These are phyloP conservation scores for Vaccinium corymbosum DNA, from an alignment of 148 eudicot genomes.

Conservation along the genomic window DNA sequence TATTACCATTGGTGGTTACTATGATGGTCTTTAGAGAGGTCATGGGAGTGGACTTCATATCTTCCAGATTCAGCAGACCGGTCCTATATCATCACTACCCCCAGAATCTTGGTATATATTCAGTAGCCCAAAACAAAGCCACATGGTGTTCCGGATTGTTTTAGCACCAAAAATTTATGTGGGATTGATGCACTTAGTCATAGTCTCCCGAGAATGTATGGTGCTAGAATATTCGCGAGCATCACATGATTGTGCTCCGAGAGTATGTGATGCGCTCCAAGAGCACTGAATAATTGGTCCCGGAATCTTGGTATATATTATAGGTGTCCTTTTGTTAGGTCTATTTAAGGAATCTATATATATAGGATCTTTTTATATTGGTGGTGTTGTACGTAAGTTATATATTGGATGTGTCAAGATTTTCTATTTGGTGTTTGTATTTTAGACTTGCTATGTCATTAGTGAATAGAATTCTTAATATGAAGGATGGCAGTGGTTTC, in stretches of 20 bases:
- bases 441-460: neutral
- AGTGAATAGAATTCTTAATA: neutral
- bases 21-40: conserved; percentile 41
- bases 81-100: neutral
- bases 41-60: neutral
- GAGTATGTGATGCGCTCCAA: too few species aligned
- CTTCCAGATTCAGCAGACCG: neutral
- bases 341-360: neutral
- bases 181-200: too few species aligned
- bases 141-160: too few species aligned
- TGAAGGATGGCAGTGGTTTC: neutral
- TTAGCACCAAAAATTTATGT: too few species aligned
- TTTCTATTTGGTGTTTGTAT: neutral
- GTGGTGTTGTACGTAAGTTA: neutral
- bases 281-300: too few species aligned
- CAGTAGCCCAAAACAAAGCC: too few species aligned
- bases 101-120: neutral
- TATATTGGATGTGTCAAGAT: neutral
- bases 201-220: too few species aligned
- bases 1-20: conserved; percentile 63
- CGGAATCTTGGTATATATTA: neutral
- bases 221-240: too few species aligned
- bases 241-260: too few species aligned
- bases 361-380: neutral
- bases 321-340: neutral